Base-by-base conservation (phyloP, 2,329 filamentous ascomycete species). In the Colletotrichum gigasporum region DNA sequence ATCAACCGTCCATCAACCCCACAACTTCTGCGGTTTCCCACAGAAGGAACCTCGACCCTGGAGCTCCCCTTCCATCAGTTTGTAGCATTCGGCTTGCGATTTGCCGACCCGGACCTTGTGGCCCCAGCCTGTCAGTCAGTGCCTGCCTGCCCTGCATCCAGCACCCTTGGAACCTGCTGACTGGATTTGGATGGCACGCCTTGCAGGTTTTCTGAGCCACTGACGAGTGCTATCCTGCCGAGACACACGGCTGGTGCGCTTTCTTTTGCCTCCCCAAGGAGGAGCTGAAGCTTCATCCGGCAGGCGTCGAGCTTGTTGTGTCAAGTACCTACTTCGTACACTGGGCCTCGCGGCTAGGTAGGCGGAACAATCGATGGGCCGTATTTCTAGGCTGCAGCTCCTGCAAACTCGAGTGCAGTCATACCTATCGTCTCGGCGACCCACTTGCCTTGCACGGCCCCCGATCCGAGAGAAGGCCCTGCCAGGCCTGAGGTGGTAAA, bases 391-490 rank as follows among this genome's bases (percentile, higher is more conserved):
- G 32, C 57, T 54, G 35, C 53, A 47, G 42, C 22, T 47, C 53
- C n/a, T 30, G 24, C 47, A 35, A 39, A 52, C 55, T 39, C 9
- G 12, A 30, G 34, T 53, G 47, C 35, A 20, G 24, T 54, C 37
- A 50, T 12, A 22, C 60, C 45, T 51, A 24, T 51, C 18, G 11
- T 14, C 44, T 37, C 47, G 37, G 32, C 22, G 45, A 28, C 60
- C 60, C 60, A 63, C 45, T 59, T 59, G 12, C 34, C 32, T 63
- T 37, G 39, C 60, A 53, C 45, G 60, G 24, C 11, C 32, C 26
- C n/a, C 51, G 45, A 52, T 45, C 54, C 45, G 54, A 53, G 45
- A 45, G 45, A 35, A 32, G 50, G 32, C 57, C 50, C 57, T 55
- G 57, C 37, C 47, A 35, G 55, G 34, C 28, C 37, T 24, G 41